Percentiles rank a stretch among this genome's conserved stretches.
These are phyloP conservation scores for Sugiyamaella mastotermitis DNA, from an alignment of 805 yeast genomes.

Conservation along the genomic window DNA sequence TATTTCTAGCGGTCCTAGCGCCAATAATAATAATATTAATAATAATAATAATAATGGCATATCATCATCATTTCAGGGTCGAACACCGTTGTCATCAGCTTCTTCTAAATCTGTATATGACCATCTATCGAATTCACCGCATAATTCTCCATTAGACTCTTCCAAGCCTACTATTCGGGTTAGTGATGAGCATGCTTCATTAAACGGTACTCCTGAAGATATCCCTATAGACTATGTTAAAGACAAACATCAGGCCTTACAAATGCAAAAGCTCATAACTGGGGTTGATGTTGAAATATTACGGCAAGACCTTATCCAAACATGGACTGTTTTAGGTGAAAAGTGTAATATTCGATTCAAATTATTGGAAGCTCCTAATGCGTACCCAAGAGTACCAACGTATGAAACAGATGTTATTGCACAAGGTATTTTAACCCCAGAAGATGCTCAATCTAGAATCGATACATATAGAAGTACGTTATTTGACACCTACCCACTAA, in stretches of 20 bases:
- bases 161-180: too few species aligned
- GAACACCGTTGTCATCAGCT: neutral
- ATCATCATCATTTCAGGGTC: neutral
- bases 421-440: conserved; percentile 49
- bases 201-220: conserved; percentile 20
- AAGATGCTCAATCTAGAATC: conserved; percentile 55
- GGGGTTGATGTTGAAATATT: conserved; percentile 14
- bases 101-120: too few species aligned
- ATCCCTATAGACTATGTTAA: neutral
- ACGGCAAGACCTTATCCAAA: conserved; percentile 16
- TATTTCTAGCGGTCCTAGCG: neutral
- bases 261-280: conserved; percentile 1
- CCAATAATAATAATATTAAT: neutral
- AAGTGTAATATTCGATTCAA: conserved; percentile 12
- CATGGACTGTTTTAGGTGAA: conserved; percentile 16
- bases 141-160: neutral
- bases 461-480: conserved; percentile 43
- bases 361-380: conserved; percentile 7
- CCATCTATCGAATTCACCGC: too few species aligned
- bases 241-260: neutral
- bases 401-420: conserved; percentile 37
- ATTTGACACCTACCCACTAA: conserved; percentile 48
- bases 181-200: too few species aligned
- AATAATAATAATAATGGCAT: neutral
- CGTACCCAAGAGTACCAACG: conserved; percentile 11